Evolutionary conservation across 331 rosid species (phyloP), one percentile per base, ranked within the genome.

Genomic region (Pyracantha coccinea): DNA sequence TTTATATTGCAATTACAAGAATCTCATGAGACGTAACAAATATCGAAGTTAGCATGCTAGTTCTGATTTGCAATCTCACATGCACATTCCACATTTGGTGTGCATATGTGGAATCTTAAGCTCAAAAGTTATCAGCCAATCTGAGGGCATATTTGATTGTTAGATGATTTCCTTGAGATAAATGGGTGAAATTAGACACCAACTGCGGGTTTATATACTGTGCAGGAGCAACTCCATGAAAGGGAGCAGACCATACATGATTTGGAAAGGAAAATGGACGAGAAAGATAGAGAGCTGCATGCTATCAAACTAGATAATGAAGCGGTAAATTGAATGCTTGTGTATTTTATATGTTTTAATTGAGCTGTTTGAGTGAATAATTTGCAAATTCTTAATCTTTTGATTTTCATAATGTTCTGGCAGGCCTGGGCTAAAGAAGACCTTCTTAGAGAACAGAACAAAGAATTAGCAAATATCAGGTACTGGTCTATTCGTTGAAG

Each of bases 401-500:
- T 14, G 29, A 68, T 6, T 59, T 14, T 62, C 72, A 25, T 60
- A 21, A 76, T 50, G 47, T 65, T 73, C 44, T 68, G 71, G 29
- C 80, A 95, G 99, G 97, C 97, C 7, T 95, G 99, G 99, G 99
- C 97, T 70, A 90, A 95, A 73, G 97, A 95, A 76, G 96, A 87
- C 80, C 92, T 90, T 79, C 93, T 95, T 41, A 87, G 90, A 27
- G 97, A 92, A 76, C 97, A 95, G 83, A 89, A 88, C 82, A 86
- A 89, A 77, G 97, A 95, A 80, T 81, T 95, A 63, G 96, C 93
- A 58, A 86, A 84, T 59, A 86, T 89, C 86, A 89, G 99, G 99
- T 87, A 79, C 44, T 81, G 66, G 20, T 63, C 54, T 79, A 19
- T 69, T 44, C 54, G 50, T 10, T 4, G 19, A 45, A 27, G 52